Evolutionary conservation across 257 asterid genomes (phyloP).

Genomic region (Primulina tabacum): DNA sequence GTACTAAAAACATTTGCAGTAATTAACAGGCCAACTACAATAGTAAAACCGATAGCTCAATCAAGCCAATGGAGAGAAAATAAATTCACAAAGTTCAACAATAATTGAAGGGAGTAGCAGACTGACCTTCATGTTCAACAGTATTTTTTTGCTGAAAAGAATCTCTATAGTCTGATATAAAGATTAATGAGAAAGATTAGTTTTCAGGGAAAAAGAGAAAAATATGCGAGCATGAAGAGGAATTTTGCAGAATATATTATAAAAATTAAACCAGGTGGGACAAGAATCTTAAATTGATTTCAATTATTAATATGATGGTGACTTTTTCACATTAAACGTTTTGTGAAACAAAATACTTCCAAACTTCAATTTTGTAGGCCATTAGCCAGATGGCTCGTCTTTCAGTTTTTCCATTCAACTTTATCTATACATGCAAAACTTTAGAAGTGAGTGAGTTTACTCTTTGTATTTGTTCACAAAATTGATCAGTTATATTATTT

Average conservation of each 20-base stretch:
- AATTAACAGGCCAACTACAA: slow-evolving; percentile 2
- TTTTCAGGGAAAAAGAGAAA: not conserved
- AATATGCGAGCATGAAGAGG: not conserved
- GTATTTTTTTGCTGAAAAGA: slow-evolving; percentile 75
- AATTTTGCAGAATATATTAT: not conserved
- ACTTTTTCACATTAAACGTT: not conserved
- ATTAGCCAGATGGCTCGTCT: too few relatives aligned
- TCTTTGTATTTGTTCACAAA: too few relatives aligned
- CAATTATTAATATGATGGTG: not conserved
- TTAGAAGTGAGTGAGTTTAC: too few relatives aligned
- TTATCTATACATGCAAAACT: too few relatives aligned
- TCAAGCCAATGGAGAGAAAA: not conserved
- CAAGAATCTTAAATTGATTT: not conserved
- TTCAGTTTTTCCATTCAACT: too few relatives aligned
- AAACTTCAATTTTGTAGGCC: too few relatives aligned
- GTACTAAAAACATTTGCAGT: not conserved
- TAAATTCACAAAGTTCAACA: not conserved
- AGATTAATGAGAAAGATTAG: slow-evolving; percentile 26
- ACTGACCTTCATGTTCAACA: slow-evolving; percentile 86
- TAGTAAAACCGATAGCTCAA: not conserved
- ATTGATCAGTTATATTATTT: too few relatives aligned
- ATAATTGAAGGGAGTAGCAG: slow-evolving; percentile 25
- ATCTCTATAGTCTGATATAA: slow-evolving; percentile 82
- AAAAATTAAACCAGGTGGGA: not conserved
- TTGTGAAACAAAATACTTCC: too few relatives aligned